Evolutionary conservation across 441 rosid species (phyloP).

Genomic region (Pelargonium fulgidum): DNA sequence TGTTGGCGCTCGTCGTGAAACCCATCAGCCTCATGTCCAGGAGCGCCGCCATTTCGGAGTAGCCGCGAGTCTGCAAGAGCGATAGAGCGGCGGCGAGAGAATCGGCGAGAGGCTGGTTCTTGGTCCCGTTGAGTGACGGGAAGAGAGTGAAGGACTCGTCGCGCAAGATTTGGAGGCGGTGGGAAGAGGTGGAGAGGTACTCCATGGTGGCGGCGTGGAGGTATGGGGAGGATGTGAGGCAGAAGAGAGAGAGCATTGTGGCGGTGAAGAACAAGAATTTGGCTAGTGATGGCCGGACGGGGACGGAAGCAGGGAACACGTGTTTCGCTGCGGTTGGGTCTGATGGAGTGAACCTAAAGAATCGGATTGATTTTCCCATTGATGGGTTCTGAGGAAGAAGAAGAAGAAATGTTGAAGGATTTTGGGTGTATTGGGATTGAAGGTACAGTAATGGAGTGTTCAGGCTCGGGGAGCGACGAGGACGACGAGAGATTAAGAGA

Average conservation of each 20-base stretch:
- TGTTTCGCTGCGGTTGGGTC: no score
- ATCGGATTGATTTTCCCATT: neutral
- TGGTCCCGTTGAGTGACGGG: neutral
- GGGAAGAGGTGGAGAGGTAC: no score
- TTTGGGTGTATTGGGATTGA: neutral
- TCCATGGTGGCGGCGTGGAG: neutral
- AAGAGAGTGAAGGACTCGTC: no score
- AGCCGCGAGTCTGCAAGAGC: neutral
- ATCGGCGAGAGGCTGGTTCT: neutral
- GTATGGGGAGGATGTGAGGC: neutral
- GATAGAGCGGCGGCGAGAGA: neutral
- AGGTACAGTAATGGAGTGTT: neutral
- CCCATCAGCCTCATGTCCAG: neutral
- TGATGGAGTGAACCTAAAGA: no score
- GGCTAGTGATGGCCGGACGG: neutral
- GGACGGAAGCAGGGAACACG: no score
- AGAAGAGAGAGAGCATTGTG: slow-evolving; percentile 2
- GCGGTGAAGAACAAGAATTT: neutral
- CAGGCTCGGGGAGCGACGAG: neutral
- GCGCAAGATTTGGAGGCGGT: no score
- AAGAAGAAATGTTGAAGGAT: no score
- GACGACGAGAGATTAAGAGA: neutral
- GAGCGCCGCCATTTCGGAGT: neutral
- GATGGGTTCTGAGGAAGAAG: neutral
- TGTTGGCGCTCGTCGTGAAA: neutral